Conservation (phyloP, 768 basidiomycete species). For the Suillus luteus region DNA sequence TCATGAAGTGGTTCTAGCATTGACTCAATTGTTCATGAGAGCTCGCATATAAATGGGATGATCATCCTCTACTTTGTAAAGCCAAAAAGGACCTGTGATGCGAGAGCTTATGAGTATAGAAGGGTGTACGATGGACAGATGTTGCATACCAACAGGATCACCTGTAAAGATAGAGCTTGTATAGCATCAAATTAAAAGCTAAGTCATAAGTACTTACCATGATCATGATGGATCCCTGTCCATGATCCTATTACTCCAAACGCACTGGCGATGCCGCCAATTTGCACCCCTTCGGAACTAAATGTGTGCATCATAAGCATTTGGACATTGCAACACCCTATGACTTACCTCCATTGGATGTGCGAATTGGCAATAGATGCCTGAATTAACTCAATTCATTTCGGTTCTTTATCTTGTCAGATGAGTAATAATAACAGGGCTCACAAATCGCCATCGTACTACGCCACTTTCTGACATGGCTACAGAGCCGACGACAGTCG, state of each 20-base stretch:
- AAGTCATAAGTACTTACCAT: constrained; percentile 36
- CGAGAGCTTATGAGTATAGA: constrained; percentile 6
- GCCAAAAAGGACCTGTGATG: constrained; percentile 66
- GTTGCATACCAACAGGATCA: constrained; percentile 64
- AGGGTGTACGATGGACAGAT: not conserved
- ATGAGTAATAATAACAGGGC: constrained; percentile 23
- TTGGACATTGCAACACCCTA: not conserved
- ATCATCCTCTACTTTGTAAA: constrained; percentile 58
- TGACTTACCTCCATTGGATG: constrained; percentile 61
- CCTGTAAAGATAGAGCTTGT: constrained; percentile 32
- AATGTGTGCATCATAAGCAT: constrained; percentile 13
- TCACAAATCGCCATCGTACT: constrained; percentile 62
- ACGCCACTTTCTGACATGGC: constrained; percentile 46
- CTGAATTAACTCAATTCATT: constrained; percentile 35
- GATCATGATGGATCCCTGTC: constrained; percentile 62
- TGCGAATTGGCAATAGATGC: constrained; percentile 53
- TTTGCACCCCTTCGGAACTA: constrained; percentile 68
- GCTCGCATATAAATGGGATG: constrained; percentile 38
- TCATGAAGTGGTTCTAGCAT: not conserved
- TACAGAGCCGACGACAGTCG: constrained; percentile 52
- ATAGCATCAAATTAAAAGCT: not conserved
- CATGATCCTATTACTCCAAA: constrained; percentile 69
- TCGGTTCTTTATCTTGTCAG: constrained; percentile 4
- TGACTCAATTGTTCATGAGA: constrained; percentile 12
- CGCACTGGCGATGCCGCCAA: constrained; percentile 66